These are phyloP conservation scores for Fusarium albidum DNA, from an alignment of 2,329 filamentous ascomycete genomes.

Conservation along the genomic window DNA sequence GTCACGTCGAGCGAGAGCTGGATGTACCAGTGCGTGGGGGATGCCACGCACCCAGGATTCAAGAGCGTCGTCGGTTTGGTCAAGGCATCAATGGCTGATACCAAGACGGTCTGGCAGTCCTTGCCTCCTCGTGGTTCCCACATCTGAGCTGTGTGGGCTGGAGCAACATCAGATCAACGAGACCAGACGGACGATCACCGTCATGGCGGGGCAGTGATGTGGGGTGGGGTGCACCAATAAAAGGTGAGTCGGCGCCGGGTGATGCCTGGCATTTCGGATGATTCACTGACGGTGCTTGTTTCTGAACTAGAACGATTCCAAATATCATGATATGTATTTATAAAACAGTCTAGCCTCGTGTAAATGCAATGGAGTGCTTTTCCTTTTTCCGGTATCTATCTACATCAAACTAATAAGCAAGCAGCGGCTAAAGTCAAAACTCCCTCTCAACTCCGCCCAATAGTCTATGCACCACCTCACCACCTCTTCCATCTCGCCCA, in stretches of 20 bases:
- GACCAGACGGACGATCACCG: not conserved
- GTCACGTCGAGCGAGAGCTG: constrained; percentile 91
- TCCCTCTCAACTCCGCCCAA: constrained; percentile 22
- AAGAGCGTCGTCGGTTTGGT: constrained; percentile 77
- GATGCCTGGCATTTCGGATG: no score
- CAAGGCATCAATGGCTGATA: constrained; percentile 77
- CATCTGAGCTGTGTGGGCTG: constrained; percentile 56
- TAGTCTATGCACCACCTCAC: no score
- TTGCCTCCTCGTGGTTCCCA: constrained; percentile 67
- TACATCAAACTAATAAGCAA: no score
- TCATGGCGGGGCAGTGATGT: constrained; percentile 23
- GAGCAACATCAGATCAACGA: not conserved
- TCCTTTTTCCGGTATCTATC: no score
- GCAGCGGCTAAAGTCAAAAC: not conserved
- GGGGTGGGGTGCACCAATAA: constrained; percentile 23
- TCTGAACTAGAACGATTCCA: no score
- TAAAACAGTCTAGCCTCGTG: no score
- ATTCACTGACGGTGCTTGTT: no score
- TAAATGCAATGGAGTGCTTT: no score
- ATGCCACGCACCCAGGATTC: constrained; percentile 78
- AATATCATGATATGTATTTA: no score
- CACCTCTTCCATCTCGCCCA: not conserved
- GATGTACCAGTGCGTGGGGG: constrained; percentile 88
- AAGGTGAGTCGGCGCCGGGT: no score
- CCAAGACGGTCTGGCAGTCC: constrained; percentile 71